Conservation (phyloP, 441 rosid species). For the Monsonia emarginata region DNA sequence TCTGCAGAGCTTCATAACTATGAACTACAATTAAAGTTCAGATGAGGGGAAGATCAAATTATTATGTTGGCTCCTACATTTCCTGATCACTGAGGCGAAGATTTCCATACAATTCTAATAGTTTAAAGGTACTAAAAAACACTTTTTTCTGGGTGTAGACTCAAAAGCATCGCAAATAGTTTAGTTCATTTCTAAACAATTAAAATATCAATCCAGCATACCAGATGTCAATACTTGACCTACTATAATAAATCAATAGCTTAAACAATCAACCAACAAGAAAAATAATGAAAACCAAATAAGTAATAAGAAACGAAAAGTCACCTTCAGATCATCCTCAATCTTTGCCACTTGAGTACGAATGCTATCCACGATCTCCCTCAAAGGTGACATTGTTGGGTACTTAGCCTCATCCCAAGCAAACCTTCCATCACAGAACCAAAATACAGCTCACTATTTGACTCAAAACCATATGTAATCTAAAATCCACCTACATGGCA, state of each 20-base stretch:
- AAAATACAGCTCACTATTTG: conserved; percentile 14
- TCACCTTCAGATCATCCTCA: conserved; percentile 99
- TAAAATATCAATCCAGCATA: neutral
- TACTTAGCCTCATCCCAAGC: conserved; percentile 95
- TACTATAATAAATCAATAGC: neutral
- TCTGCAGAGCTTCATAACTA: no score
- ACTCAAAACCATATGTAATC: conserved; percentile 7
- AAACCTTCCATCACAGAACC: conserved; percentile 44
- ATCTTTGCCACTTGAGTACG: conserved; percentile 80
- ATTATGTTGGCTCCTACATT: neutral
- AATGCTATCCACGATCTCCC: conserved; percentile 71
- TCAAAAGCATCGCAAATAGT: neutral
- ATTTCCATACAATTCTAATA: neutral
- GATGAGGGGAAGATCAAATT: neutral
- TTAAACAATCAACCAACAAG: neutral
- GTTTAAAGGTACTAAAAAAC: neutral
- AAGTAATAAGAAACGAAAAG: neutral
- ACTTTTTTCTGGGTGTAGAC: neutral
- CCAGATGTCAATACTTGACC: neutral
- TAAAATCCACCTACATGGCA: neutral
- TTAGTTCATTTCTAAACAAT: neutral
- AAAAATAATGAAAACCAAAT: neutral
- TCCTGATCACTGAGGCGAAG: neutral
- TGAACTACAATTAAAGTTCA: no score
- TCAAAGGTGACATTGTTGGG: conserved; percentile 82